Conservation (phyloP, 768 basidiomycete species). For the Phaeolepiota aurea region DNA sequence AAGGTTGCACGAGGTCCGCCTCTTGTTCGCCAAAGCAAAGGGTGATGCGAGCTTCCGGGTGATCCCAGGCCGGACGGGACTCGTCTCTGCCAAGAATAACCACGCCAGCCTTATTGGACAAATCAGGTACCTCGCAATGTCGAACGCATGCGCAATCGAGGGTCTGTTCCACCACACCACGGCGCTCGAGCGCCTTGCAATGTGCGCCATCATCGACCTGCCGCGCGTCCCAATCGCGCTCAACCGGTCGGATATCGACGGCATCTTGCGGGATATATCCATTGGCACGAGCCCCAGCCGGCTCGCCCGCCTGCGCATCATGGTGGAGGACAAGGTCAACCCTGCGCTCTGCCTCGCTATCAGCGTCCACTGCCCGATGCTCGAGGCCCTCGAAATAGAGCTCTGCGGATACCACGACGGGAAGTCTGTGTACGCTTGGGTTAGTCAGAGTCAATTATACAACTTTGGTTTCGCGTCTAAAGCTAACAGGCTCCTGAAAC, state of each 20-base stretch:
- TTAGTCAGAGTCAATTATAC: conserved; percentile 12
- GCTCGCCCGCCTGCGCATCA: conserved; percentile 24
- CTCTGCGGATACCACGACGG: conserved; percentile 33
- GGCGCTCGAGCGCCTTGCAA: conserved; percentile 21
- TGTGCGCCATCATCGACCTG: conserved; percentile 26
- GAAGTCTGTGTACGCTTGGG: conserved; percentile 29
- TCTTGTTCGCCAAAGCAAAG: conserved; percentile 23
- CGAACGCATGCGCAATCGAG: conserved; percentile 25
- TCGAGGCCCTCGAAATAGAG: conserved; percentile 32
- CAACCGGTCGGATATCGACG: conserved; percentile 20
- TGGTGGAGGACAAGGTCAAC: conserved; percentile 31
- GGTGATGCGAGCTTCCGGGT: conserved; percentile 18
- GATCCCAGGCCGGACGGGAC: conserved; percentile 10
- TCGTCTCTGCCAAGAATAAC: conserved; percentile 11
- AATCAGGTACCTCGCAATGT: conserved; percentile 25
- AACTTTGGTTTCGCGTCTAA: not conserved
- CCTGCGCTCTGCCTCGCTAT: conserved; percentile 22
- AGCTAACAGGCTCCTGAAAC: not conserved
- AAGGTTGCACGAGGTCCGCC: conserved; percentile 19
- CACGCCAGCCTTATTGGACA: conserved; percentile 17
- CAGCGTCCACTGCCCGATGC: conserved; percentile 21
- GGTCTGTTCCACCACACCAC: conserved; percentile 20
- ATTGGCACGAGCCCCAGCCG: conserved; percentile 6
- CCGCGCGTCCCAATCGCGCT: conserved; percentile 28
- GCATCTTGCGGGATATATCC: conserved; percentile 22